Percentiles rank a stretch among this genome's conserved stretches.
Conservation (phyloP, 257 asterid species). For the Gardenia jasminoides region DNA sequence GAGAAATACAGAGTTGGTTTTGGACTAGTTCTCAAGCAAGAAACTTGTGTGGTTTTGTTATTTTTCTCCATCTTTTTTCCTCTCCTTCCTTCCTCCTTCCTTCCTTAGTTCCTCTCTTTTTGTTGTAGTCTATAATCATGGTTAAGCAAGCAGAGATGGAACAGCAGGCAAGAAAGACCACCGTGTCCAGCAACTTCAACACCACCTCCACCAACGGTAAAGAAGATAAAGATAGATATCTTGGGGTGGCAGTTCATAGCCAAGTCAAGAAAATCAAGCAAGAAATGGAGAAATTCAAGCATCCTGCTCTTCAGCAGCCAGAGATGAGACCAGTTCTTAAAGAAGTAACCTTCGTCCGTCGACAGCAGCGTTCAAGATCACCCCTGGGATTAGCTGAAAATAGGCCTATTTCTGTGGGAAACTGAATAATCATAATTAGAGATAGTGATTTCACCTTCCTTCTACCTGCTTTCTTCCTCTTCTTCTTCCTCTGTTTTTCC, state of each 20-base stretch:
- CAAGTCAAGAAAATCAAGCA: slow-evolving; percentile 64
- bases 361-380: slow-evolving; percentile 54
- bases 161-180: slow-evolving; percentile 20
- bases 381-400: slow-evolving; percentile 60
- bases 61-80: background rate
- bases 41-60: slow-evolving; percentile 4
- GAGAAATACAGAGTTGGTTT: background rate
- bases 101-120: too few relatives aligned
- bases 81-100: background rate
- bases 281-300: slow-evolving; percentile 64
- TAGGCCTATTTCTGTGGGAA: slow-evolving; percentile 55
- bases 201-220: background rate
- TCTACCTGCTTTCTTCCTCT: slow-evolving; percentile 19
- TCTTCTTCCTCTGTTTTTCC: too few relatives aligned
- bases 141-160: slow-evolving; percentile 34
- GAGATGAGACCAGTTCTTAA: slow-evolving; percentile 40
- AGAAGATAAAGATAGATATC: slow-evolving; percentile 24
- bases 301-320: slow-evolving; percentile 42
- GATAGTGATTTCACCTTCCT: background rate
- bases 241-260: slow-evolving; percentile 63
- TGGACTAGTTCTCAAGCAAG: slow-evolving; percentile 17
- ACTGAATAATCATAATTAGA: slow-evolving; percentile 12
- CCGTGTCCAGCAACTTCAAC: slow-evolving; percentile 1
- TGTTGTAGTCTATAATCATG: slow-evolving; percentile 4
- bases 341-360: slow-evolving; percentile 20